Conservation (phyloP, 2,329 filamentous ascomycete genomes). For the Lachnellula cervina region DNA sequence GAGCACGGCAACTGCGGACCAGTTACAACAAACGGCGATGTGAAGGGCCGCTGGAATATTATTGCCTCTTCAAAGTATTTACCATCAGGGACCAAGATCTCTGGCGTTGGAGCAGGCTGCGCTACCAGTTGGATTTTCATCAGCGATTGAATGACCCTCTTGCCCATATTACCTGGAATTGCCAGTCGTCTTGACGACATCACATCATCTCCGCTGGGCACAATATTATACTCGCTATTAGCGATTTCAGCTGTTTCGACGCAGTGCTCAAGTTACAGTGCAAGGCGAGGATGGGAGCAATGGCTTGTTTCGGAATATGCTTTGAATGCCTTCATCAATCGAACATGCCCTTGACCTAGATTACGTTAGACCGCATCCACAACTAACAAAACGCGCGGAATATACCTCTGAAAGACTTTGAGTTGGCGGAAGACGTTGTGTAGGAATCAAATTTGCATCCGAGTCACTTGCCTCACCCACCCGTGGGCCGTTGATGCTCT, state of each 20-base stretch:
- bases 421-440: constrained; percentile 58
- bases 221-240: no score
- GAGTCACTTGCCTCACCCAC: not conserved
- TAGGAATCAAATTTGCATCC: constrained; percentile 12
- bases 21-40: constrained; percentile 56
- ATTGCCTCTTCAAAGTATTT: constrained; percentile 56
- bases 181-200: not conserved
- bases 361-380: constrained; percentile 16
- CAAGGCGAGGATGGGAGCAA: no score
- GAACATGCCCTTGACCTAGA: constrained; percentile 30
- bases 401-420: constrained; percentile 67
- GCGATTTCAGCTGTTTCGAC: no score
- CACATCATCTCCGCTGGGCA: no score
- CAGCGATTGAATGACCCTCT: constrained; percentile 13
- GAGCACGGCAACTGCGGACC: constrained; percentile 95
- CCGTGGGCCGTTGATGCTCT: constrained; percentile 8
- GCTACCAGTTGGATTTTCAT: constrained; percentile 79
- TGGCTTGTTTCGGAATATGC: not conserved
- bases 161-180: constrained; percentile 11
- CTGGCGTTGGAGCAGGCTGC: constrained; percentile 73
- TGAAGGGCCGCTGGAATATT: constrained; percentile 64
- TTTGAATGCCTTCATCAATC: constrained; percentile 28
- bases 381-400: constrained; percentile 14
- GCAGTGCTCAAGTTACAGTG: no score
- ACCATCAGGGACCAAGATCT: constrained; percentile 47